Evolutionary conservation across 192 early-diverging fungal genomes (phyloP), one percentile per base, ranked within the genome.

Genomic region (Lobosporangium transversale): DNA sequence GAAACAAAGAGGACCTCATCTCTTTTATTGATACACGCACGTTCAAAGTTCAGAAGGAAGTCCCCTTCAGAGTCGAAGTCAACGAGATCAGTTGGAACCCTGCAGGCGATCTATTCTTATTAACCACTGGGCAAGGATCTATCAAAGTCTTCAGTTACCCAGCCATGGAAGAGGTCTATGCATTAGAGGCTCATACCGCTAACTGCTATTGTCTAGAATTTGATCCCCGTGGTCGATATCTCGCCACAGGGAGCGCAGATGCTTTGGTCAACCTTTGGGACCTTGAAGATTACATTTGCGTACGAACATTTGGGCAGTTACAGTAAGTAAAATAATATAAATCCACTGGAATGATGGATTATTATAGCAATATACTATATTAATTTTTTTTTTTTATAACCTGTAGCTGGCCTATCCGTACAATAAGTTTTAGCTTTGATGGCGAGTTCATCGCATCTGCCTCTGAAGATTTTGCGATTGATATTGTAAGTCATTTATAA

Each of bases 71-170:
- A 23, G 62, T 69, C 11, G 76, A 79, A 20, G 85, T 94, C 29
- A 95, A 95, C 63, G 92, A 94, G 78, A 93, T 95, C 30, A 81
- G 86, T 26, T 95, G 94, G 94, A 91, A 92, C 40, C 84, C 84
- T 49, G 80, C 86, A 37, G 89, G 89, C 24, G 81, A 91, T 53
- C 68, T 91, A 24, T 95, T 95, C 66, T 89, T 85, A 57, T 78
- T 95, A 37, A 92, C 93, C 3, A 92, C 92, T 1, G 93, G 93
- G 8, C 83, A 90, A 51, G 92, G 92, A 9, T 86, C 84, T 4
- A 80, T 93, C 32, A 84, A 87, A 52, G 79, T 94, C 4, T 79
- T 92, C n/a, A 84, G 87, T 18, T 92, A 88, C 60, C 91, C 89
- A 5, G 82, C 83, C 0, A 81, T 94, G 54, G 80, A 83, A 14